These are phyloP conservation scores for Aureobasidium melanogenum DNA, from an alignment of 2,329 filamentous ascomycete genomes.

Conservation along the genomic window DNA sequence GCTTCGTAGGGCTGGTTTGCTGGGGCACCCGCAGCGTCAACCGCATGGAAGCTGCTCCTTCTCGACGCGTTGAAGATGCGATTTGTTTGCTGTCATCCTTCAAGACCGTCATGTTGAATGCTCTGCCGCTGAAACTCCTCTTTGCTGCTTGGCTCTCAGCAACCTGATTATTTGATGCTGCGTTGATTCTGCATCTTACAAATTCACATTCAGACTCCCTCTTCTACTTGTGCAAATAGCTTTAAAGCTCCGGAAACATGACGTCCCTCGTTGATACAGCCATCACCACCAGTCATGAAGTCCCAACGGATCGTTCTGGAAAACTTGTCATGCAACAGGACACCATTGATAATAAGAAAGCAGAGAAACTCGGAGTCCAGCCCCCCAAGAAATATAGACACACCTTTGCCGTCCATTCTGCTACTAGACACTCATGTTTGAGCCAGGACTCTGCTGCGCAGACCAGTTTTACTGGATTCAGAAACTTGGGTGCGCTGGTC, in stretches of 20 bases:
- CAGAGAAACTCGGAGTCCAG: not conserved
- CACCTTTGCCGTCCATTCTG: slow-evolving; percentile 75
- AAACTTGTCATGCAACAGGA: not conserved
- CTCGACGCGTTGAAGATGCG: not conserved
- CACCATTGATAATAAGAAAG: not conserved
- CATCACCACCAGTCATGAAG: slow-evolving; percentile 10
- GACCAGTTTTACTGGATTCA: slow-evolving; percentile 85
- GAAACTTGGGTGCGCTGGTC: slow-evolving; percentile 93
- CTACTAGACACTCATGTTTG: slow-evolving; percentile 65
- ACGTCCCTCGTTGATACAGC: slow-evolving; percentile 11
- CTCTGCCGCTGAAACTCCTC: slow-evolving; percentile 4
- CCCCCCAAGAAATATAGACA: slow-evolving; percentile 69
- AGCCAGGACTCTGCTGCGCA: slow-evolving; percentile 68
- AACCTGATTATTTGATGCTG: not conserved
- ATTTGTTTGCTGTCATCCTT: not conserved
- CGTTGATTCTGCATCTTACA: not conserved
- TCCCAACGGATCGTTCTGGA: not conserved
- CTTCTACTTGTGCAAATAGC: not conserved
- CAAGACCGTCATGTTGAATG: not conserved
- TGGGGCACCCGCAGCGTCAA: slow-evolving; percentile 5
- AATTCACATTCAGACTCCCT: not conserved
- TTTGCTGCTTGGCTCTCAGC: not conserved
- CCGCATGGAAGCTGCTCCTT: slow-evolving; percentile 3
- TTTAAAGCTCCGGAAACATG: not conserved
- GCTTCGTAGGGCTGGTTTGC: not conserved